A percentile compares a stretch with the other conserved stretches of the same genome.
phyloP scores from a whole-genome alignment of 73 alveolate species.

The Tetrahymena elliotti region DNA sequence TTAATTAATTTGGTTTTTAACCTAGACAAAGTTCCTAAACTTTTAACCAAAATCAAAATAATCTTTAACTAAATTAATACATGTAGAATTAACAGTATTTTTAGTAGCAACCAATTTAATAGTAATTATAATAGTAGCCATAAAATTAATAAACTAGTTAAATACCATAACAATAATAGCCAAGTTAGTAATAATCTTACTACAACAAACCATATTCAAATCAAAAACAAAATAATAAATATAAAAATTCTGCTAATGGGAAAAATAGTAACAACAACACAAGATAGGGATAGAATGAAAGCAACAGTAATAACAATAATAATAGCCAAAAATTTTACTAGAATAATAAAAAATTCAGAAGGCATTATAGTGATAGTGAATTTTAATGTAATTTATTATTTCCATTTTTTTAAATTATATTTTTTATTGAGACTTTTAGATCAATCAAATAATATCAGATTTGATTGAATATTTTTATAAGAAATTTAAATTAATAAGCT shows the following conservation, averaged over 20 bases:
- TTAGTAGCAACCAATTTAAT: too few species aligned
- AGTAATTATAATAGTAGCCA: background rate
- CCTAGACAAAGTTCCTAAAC: background rate
- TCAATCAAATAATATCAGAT: too few species aligned
- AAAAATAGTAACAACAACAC: background rate
- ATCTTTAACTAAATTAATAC: too few species aligned
- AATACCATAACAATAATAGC: background rate
- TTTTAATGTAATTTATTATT: background rate
- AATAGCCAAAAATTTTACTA: background rate
- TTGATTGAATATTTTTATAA: background rate
- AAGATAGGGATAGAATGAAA: background rate
- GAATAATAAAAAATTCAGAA: background rate
- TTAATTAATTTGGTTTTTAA: too few species aligned
- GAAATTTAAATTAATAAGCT: background rate
- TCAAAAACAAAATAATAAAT: background rate
- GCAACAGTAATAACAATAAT: background rate
- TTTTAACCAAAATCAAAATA: background rate
- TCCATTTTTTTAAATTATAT: background rate
- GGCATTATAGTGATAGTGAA: background rate
- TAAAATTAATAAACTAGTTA: background rate
- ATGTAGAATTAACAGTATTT: too few species aligned
- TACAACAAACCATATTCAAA: background rate
- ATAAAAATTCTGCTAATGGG: background rate
- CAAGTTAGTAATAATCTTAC: background rate
- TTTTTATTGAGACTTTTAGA: too few species aligned